phyloP scores from a whole-genome alignment of 768 basidiomycete species.

The Lactifluus volemus region DNA sequence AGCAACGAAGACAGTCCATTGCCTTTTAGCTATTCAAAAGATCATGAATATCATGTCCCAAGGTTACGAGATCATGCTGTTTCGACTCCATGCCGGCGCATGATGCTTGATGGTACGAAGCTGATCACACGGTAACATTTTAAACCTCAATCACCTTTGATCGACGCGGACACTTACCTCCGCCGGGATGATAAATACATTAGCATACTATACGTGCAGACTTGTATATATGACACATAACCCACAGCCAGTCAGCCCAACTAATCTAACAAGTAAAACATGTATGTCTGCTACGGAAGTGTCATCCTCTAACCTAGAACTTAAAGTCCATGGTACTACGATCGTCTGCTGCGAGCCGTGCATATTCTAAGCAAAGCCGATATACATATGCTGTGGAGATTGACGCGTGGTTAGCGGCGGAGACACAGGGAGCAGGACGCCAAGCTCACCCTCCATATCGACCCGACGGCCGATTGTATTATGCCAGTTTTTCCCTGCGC shows the following conservation, averaged over 20 bases:
- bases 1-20: neutral
- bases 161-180: neutral
- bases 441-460: slow-evolving; percentile 83
- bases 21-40: neutral
- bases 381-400: slow-evolving; percentile 68
- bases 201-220: neutral
- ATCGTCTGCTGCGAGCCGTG: slow-evolving; percentile 76
- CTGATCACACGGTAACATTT: neutral
- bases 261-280: neutral
- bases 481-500: slow-evolving; percentile 92
- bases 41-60: neutral
- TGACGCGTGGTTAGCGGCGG: slow-evolving; percentile 10
- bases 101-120: neutral
- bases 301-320: neutral
- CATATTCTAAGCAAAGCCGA: slow-evolving; percentile 83
- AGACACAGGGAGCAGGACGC: neutral
- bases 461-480: slow-evolving; percentile 68
- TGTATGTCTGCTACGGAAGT: neutral
- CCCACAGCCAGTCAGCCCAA: neutral
- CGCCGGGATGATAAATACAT: neutral
- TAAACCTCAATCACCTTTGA: neutral
- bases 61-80: neutral
- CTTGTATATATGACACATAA: neutral
- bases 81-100: neutral
- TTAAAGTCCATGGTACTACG: slow-evolving; percentile 54